Evolutionary conservation across 176 grass and related monocot species (phyloP), one percentile per base, ranked within the genome.

Genomic region (Aegilops umbellulata): DNA sequence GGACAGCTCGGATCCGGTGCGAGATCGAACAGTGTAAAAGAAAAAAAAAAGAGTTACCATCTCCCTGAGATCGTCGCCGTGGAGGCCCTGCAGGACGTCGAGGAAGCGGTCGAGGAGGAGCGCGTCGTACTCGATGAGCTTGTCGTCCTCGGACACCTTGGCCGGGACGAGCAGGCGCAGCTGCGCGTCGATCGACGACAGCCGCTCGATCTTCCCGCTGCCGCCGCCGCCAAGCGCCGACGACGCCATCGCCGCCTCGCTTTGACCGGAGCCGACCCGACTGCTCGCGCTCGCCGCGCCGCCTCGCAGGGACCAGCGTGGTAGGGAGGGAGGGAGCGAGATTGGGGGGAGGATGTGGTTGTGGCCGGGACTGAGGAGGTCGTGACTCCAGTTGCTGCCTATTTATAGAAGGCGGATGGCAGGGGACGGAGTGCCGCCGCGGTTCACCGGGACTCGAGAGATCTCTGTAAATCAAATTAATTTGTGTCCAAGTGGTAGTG

Each of bases 61-160:
- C 65, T 93, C 91, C 78, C 61, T 88, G 77, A 93, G 57, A 34
- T 93, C 91, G 42, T 93, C 88, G 29, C 91, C 91, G 69, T 93
- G 88, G 72, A 93, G 86, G 46, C 81, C 85, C 65, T 90, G 91
- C 32, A 93, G 85, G 85, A 93, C 84, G 82, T 93, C 91, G 74
- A 93, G 91, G 85, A 93, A 93, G 60, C 91, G 91, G 69, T 93
- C 91, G 60, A 93, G 85, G 82, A 93, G 91, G 35, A 93, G 91
- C 14, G 91, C 91, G 30, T 93, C 91, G 71, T 93, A 93, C 74
- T 93, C 91, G 38, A 93, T 84, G 78, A 93, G 88, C 88, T 93
- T 93, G 49, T 93, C 91, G 42, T 93, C 91, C 71, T 90, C 91
- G 34, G 88, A 93, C 13, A 93, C 27, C 88, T 93, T 93, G 72